These are phyloP conservation scores for Thalassiosira mediterranea DNA, from an alignment of 352 stramenopile species.

Conservation along the genomic window DNA sequence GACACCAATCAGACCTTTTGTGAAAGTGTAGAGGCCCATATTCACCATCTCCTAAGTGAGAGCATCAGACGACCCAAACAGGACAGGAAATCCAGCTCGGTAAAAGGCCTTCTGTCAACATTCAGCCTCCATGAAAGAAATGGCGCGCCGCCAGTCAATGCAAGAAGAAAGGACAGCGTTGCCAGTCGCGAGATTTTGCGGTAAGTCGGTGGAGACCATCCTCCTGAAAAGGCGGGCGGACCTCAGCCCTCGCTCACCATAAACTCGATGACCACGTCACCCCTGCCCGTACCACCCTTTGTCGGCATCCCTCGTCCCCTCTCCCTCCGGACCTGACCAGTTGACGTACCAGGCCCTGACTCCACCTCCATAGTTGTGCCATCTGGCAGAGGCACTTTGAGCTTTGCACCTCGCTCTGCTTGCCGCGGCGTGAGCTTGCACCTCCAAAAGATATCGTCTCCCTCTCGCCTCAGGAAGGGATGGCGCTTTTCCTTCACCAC, in stretches of 20 bases:
- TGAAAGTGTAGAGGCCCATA: too few relatives aligned
- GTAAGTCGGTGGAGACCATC: too few relatives aligned
- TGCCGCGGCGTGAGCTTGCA: conserved; percentile 55
- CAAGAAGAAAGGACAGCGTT: too few relatives aligned
- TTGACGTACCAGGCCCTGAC: conserved; percentile 23
- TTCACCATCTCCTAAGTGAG: too few relatives aligned
- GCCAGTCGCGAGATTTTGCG: too few relatives aligned
- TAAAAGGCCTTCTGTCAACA: too few relatives aligned
- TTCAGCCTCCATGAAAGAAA: too few relatives aligned
- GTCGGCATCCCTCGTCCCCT: conserved; percentile 69
- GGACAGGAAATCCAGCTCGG: too few relatives aligned
- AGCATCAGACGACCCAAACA: too few relatives aligned
- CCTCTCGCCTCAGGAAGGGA: conserved; percentile 43
- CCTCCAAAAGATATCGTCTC: conserved; percentile 63
- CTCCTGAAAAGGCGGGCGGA: too few relatives aligned
- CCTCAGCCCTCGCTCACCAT: conserved; percentile 26
- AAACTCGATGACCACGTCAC: conserved; percentile 78
- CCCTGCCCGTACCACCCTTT: conserved; percentile 59
- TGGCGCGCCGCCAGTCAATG: too few relatives aligned
- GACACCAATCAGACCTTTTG: too few relatives aligned
- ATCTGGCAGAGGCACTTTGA: conserved; percentile 66
- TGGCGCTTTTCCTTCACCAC: conserved; percentile 64
- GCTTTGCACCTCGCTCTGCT: conserved; percentile 43
- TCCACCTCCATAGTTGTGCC: conserved; percentile 56
- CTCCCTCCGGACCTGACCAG: conserved; percentile 44